phyloP scores from a whole-genome alignment of 768 basidiomycete species.

The Tricholoma flavovirens region DNA sequence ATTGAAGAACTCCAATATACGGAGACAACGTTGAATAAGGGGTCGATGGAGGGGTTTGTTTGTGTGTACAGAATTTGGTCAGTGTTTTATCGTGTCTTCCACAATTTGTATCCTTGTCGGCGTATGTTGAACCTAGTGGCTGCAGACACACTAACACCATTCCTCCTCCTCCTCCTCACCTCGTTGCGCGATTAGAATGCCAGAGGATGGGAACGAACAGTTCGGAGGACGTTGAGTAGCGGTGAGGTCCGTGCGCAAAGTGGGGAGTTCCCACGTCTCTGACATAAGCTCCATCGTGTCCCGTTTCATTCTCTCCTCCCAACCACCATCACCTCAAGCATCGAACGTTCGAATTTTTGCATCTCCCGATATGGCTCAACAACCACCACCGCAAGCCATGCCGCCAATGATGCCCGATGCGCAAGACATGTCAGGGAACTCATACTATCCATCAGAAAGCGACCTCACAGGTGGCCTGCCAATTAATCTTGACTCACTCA shows the following conservation, averaged over 20 bases:
- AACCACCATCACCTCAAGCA: slow-evolving; percentile 41
- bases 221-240: slow-evolving; percentile 12
- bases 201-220: slow-evolving; percentile 14
- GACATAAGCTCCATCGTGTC: slow-evolving; percentile 44
- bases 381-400: slow-evolving; percentile 49
- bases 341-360: slow-evolving; percentile 24
- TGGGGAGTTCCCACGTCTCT: slow-evolving; percentile 53
- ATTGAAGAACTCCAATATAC: too few species aligned
- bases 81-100: slow-evolving; percentile 74
- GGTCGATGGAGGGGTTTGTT: slow-evolving; percentile 28
- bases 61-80: slow-evolving; percentile 44
- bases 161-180: slow-evolving; percentile 17
- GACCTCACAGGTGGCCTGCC: slow-evolving; percentile 81
- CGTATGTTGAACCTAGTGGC: slow-evolving; percentile 54
- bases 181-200: slow-evolving; percentile 8
- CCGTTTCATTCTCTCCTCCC: slow-evolving; percentile 38
- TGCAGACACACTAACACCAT: slow-evolving; percentile 44
- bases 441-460: slow-evolving; percentile 70
- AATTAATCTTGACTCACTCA: slow-evolving; percentile 80
- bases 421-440: slow-evolving; percentile 52
- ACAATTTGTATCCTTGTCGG: slow-evolving; percentile 66
- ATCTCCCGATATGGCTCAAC: slow-evolving; percentile 41
- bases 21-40: too few species aligned
- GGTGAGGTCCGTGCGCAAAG: slow-evolving; percentile 53
- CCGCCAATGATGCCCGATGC: slow-evolving; percentile 59